Evolutionary conservation across 1,284 basidiomycete species (phyloP).

Genomic region (Cutaneotrichosporon sp.): DNA sequence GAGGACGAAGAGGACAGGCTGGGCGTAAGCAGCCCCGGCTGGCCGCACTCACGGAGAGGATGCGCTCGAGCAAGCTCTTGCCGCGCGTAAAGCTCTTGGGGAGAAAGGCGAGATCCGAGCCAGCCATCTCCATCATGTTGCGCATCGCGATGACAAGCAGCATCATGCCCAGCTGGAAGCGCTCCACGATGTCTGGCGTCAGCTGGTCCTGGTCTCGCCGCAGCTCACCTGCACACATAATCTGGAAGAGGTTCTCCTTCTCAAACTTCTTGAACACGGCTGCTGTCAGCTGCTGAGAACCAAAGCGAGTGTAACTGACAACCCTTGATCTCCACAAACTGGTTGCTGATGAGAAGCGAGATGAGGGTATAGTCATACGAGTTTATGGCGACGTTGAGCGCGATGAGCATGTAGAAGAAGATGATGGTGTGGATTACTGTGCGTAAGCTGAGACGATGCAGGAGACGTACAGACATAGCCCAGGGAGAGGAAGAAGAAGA

Average conservation of each 20-base stretch:
- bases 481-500: constrained; percentile 81
- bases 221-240: constrained; percentile 85
- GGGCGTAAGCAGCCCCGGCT: constrained; percentile 13
- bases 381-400: constrained; percentile 97
- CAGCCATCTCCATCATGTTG: constrained; percentile 92
- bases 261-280: constrained; percentile 99
- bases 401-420: constrained; percentile 94
- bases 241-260: constrained; percentile 99
- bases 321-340: constrained; percentile 99
- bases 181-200: constrained; percentile 87
- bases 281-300: constrained; percentile 30
- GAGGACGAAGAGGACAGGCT: constrained; percentile 91
- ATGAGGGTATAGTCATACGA: constrained; percentile 96
- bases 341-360: constrained; percentile 93
- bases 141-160: constrained; percentile 87
- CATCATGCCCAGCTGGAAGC: constrained; percentile 92
- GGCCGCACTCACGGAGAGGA: constrained; percentile 72
- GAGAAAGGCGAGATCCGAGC: constrained; percentile 77
- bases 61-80: constrained; percentile 70
- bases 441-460: constrained; percentile 4
- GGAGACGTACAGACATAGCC: constrained; percentile 73
- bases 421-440: constrained; percentile 87
- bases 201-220: too few species aligned
- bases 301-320: constrained; percentile 56
- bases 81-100: constrained; percentile 84